Evolutionary conservation across 768 basidiomycete species (phyloP), one percentile per base, ranked within the genome.

Genomic region (Termitomyces titanicus): DNA sequence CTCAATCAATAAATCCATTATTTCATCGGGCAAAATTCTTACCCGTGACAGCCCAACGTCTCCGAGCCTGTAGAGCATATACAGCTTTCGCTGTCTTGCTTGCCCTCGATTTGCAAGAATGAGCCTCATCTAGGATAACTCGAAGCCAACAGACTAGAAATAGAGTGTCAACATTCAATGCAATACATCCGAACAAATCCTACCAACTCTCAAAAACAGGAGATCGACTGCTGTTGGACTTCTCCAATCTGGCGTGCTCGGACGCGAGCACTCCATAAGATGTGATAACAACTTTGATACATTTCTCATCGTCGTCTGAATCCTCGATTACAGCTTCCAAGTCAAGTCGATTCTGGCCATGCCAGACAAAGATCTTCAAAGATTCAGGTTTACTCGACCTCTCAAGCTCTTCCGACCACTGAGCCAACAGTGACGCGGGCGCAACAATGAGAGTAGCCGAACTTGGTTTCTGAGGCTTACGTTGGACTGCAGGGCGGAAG

Each of bases 401-500:
- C 63, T 84, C 75, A n/a, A 98, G 74, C 66, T 98, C 96, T 40
- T 89, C 85, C n/a, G 83, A 79, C 96, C 96, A 98, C 67, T 98
- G 96, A n/a, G 80, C 73, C 4, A 98, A 76, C 34, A 98, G 75
- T 10, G 93, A 94, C 5, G 95, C 91, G 1, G 96, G 96, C 13
- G 93, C 93, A 27, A 98, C 89, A 38, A 98, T 88, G 6, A 98
- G 74, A 3, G 95, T 98, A 0, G 90, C 89, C 6, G 78, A 78
- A 47, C 75, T 74, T 3, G 65, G 61, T 29, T 68, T 56, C 35
- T 64, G 62, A 49, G 55, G 49, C 54, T 72, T 73, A 13, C 72
- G 71, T 29, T 67, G 61, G 7, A 70, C 61, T 5, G 70, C 70
- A 17, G 81, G 68, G 34, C 80, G 78, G 70, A 92, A 92, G 0